Evolutionary conservation across 2,329 filamentous ascomycete species (phyloP), one percentile per base, ranked within the genome.

Genomic region (Aspergillus ibericus): DNA sequence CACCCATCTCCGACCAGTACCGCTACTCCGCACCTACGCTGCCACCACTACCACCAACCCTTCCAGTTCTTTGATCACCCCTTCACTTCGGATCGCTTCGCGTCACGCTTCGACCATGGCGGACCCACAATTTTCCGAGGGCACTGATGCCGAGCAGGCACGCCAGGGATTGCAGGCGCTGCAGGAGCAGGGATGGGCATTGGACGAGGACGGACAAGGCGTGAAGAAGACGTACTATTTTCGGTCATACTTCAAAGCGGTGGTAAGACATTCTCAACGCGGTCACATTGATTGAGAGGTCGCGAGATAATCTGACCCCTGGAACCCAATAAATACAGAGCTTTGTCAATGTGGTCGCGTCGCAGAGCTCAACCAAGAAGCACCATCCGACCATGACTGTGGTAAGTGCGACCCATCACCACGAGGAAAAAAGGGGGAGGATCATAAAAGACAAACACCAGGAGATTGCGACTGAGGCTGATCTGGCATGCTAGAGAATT

Each of bases 301-400:
- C 27, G n/a, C 35, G 27, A 32, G 18, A 6, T 52, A 20, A 49
- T 10, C 20, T 47, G 16, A 9, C 13, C n/a, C 35, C 27, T 22
- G 13, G 29, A 16, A 9, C 13, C 8, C 18, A 12, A 27, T 15
- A 18, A 16, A 12, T 32, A 18, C 58, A 77, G 75, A 69, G 71
- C 25, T 77, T 77, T 59, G 64, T 74, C 16, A 75, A 74, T 58
- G 59, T 74, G 42, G 66, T 77, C 55, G 74, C 72, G 7, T 70
- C 74, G 34, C 68, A 73, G 55, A 76, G 75, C 61, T 68, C 73
- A 16, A 63, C 63, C 9, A 72, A 73, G 61, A 75, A 74, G 50
- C 75, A 77, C 59, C 75, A 77, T 65, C 65, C 75, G 20, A 75
- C 70, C 2, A 75, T 77, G 67, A 76, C 71, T 3, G 56, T 76